Evolutionary conservation across 2,329 filamentous ascomycete genomes (phyloP).

Genomic region (Lasiodiplodia theobromae): DNA sequence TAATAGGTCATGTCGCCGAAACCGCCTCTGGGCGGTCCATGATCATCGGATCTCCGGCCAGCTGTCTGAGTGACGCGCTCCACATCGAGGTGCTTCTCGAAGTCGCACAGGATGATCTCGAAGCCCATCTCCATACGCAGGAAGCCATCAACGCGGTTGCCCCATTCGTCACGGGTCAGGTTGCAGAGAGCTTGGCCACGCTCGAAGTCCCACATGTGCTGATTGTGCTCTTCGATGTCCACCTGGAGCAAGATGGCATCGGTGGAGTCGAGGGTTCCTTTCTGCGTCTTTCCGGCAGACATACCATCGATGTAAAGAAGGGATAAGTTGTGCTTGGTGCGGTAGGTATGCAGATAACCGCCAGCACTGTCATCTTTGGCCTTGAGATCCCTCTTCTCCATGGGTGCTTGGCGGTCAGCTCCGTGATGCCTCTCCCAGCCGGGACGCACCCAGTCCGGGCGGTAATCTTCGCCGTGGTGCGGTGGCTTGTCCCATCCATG

Average conservation of each 20-base stretch:
- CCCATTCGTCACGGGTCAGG: constrained; percentile 59
- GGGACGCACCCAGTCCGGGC: constrained; percentile 16
- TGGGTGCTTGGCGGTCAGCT: constrained; percentile 21
- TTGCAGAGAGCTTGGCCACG: constrained; percentile 66
- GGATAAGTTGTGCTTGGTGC: constrained; percentile 62
- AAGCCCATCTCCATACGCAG: constrained; percentile 74
- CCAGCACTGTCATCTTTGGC: constrained; percentile 26
- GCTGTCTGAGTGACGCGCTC: constrained; percentile 40
- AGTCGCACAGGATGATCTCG: constrained; percentile 73
- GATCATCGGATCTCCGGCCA: constrained; percentile 32
- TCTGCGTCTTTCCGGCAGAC: constrained; percentile 68
- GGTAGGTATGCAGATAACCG: constrained; percentile 74
- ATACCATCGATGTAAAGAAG: constrained; percentile 75
- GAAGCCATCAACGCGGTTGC: constrained; percentile 65
- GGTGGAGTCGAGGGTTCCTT: constrained; percentile 73
- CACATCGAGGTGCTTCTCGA: constrained; percentile 53
- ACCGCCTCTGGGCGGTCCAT: constrained; percentile 18
- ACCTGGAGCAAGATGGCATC: constrained; percentile 63
- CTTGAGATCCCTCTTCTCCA: constrained; percentile 1
- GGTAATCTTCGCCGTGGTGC: constrained; percentile 9
- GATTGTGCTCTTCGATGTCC: constrained; percentile 29
- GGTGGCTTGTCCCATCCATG: constrained; percentile 10
- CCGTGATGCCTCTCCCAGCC: constrained; percentile 15
- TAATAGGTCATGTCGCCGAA: constrained; percentile 42
- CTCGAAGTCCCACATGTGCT: constrained; percentile 54